Evolutionary conservation across 768 basidiomycete genomes (phyloP).

Genomic region (Tricholoma terreum): DNA sequence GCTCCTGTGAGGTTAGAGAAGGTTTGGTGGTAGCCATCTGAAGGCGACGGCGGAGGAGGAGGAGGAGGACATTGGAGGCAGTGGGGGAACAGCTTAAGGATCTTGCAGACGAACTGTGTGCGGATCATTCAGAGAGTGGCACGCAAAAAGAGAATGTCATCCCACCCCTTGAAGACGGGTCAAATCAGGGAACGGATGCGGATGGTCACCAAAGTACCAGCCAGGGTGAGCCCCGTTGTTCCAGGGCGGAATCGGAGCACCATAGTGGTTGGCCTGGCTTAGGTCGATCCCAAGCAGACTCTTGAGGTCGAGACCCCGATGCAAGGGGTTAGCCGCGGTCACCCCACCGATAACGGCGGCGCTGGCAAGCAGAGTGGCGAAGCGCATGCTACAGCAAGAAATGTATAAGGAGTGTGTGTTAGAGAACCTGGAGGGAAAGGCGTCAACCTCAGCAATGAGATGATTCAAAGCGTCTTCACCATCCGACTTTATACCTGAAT

Average conservation of each 20-base stretch:
- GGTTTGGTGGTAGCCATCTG: conserved; percentile 35
- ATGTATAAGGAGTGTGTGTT: neutral
- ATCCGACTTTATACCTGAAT: conserved; percentile 10
- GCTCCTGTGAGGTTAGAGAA: conserved; percentile 42
- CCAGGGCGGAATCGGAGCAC: conserved; percentile 40
- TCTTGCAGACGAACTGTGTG: conserved; percentile 34
- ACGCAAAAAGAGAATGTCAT: neutral
- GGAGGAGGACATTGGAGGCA: conserved; percentile 36
- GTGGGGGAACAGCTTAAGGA: conserved; percentile 33
- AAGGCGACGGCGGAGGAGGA: conserved; percentile 16
- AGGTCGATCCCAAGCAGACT: conserved; percentile 27
- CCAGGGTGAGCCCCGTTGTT: conserved; percentile 30
- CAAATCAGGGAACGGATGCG: conserved; percentile 23
- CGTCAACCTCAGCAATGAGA: conserved; percentile 3
- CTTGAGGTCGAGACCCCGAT: conserved; percentile 12
- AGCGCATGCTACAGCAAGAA: conserved; percentile 26
- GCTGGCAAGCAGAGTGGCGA: conserved; percentile 23
- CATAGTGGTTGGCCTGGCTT: conserved; percentile 31
- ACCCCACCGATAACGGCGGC: conserved; percentile 20
- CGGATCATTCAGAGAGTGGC: neutral
- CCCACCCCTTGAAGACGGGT: conserved; percentile 33
- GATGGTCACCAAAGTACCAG: conserved; percentile 40
- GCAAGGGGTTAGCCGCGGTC: conserved; percentile 14
- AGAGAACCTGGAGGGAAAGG: neutral
- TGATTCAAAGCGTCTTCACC: neutral